A percentile compares a stretch with the other conserved stretches of the same genome.
Evolutionary conservation across 441 rosid genomes (phyloP).

Genomic region (Brassica balearica): DNA sequence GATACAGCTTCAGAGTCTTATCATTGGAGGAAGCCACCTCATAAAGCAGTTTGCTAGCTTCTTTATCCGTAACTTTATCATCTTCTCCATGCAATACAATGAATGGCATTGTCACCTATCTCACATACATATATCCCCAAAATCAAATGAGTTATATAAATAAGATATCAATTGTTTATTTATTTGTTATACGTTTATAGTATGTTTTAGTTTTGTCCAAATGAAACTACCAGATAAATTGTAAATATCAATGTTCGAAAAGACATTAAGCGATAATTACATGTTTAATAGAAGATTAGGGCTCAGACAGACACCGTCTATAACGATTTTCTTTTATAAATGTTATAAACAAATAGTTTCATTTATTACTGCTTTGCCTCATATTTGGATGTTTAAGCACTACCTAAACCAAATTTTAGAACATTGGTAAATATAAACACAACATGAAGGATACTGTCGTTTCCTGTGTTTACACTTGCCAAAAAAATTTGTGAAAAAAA

Average conservation of each 20-base stretch:
- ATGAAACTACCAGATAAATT: not conserved
- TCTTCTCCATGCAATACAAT: slow-evolving; percentile 80
- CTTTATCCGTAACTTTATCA: slow-evolving; percentile 73
- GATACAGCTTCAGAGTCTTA: slow-evolving; percentile 78
- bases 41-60: slow-evolving; percentile 56
- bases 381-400: too few relatives aligned
- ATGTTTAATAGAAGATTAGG: too few relatives aligned
- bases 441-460: not conserved
- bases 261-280: too few relatives aligned
- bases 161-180: not conserved
- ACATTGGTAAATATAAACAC: not conserved
- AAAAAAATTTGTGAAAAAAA: not conserved
- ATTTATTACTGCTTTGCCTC: too few relatives aligned
- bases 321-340: not conserved
- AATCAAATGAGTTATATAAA: slow-evolving; percentile 12
- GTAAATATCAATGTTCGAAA: not conserved
- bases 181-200: not conserved
- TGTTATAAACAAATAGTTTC: too few relatives aligned
- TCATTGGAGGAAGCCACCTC: slow-evolving; percentile 63
- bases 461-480: not conserved
- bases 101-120: slow-evolving; percentile 73
- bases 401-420: too few relatives aligned
- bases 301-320: not conserved
- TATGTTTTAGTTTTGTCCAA: not conserved
- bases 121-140: slow-evolving; percentile 7